These are phyloP conservation scores for Aureobasidium namibiae DNA, from an alignment of 2,329 filamentous ascomycete genomes.

Conservation along the genomic window DNA sequence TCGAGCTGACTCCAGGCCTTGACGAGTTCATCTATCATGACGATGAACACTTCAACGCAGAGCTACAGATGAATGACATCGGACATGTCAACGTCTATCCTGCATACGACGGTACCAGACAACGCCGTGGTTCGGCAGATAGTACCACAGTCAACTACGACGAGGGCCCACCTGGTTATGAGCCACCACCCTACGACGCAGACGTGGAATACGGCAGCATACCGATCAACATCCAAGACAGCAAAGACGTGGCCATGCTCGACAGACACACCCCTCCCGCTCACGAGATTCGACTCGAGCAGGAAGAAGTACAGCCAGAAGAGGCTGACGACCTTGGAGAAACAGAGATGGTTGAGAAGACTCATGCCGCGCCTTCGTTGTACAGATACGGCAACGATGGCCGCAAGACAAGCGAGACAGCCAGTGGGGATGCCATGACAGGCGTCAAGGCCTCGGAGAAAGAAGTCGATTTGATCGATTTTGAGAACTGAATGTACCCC, in stretches of 20 bases:
- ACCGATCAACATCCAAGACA: neutral
- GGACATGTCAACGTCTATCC: conserved; percentile 9
- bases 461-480: conserved; percentile 8
- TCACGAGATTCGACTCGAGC: conserved; percentile 13
- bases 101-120: conserved; percentile 7
- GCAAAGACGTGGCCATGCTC: neutral
- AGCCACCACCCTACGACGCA: neutral
- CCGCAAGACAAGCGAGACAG: neutral
- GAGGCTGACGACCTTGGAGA: neutral
- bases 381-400: neutral
- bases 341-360: conserved; percentile 23
- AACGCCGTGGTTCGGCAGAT: conserved; percentile 12
- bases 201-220: neutral
- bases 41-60: conserved; percentile 19
- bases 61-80: conserved; percentile 14
- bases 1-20: conserved; percentile 11
- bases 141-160: conserved; percentile 16
- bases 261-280: conserved; percentile 13
- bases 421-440: conserved; percentile 2
- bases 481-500: neutral
- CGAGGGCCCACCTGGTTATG: neutral
- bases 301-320: conserved; percentile 2
- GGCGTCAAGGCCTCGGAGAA: neutral
- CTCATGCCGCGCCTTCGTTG: neutral
- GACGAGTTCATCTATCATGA: conserved; percentile 22